A percentile compares a stretch with the other conserved stretches of the same genome.
Evolutionary conservation across 441 rosid genomes (phyloP).

Genomic region (Francoa sonchifolia): DNA sequence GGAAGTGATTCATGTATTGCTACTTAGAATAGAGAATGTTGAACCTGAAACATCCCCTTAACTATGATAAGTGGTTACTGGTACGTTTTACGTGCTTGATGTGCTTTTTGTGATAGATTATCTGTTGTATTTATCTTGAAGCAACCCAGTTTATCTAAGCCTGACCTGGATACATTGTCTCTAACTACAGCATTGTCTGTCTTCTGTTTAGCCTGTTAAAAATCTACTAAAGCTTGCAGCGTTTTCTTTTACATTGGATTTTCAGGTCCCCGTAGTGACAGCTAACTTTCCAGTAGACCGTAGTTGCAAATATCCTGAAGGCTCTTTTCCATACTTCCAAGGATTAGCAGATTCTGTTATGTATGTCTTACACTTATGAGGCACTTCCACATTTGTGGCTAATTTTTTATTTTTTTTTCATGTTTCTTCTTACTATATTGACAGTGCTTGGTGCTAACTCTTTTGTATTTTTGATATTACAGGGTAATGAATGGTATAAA

Average conservation of each 20-base stretch:
- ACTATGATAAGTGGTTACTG: no score
- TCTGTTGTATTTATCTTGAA: background rate
- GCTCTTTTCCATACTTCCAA: constrained; percentile 73
- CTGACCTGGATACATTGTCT: background rate
- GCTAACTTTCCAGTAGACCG: constrained; percentile 74
- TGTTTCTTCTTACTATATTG: constrained; percentile 10
- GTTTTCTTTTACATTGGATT: constrained; percentile 10
- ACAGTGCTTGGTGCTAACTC: constrained; percentile 11
- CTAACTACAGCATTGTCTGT: background rate
- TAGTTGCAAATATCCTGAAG: constrained; percentile 64
- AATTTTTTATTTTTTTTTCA: background rate
- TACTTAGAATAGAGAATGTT: no score
- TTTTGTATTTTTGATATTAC: constrained; percentile 19
- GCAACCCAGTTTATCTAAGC: background rate
- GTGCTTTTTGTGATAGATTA: no score
- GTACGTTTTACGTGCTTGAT: no score
- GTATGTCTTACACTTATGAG: constrained; percentile 30
- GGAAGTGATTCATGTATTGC: no score
- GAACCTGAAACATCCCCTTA: no score
- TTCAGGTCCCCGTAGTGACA: constrained; percentile 93
- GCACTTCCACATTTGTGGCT: constrained; percentile 10
- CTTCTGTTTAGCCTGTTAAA: background rate
- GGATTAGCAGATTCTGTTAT: constrained; percentile 75
- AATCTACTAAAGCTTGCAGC: constrained; percentile 1
- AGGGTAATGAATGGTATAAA: constrained; percentile 96